Conservation (phyloP, 129 eudicot species). For the Centella asiatica region DNA sequence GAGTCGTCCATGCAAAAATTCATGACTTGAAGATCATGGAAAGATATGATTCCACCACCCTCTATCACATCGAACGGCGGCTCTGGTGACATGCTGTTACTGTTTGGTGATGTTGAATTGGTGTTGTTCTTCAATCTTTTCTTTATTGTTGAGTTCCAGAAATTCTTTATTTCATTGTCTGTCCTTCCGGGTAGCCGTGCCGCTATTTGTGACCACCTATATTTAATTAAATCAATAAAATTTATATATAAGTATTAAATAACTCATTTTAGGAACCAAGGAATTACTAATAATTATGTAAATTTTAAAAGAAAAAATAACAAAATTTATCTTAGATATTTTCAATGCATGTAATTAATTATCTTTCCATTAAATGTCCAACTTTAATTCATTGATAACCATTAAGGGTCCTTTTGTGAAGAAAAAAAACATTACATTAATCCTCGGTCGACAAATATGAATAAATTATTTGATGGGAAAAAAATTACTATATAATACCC, state of each 20-base stretch:
- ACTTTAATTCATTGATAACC: no score
- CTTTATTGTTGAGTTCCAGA: constrained; percentile 81
- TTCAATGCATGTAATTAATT: no score
- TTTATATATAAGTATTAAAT: no score
- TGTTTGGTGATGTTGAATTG: constrained; percentile 42
- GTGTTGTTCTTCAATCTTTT: constrained; percentile 48
- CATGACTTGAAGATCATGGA: constrained; percentile 48
- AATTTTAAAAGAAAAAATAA: no score
- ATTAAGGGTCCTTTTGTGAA: no score
- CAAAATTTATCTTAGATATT: no score
- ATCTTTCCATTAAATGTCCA: no score
- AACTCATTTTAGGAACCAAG: not conserved
- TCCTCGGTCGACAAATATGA: no score
- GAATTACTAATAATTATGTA: not conserved
- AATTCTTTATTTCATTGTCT: constrained; percentile 83
- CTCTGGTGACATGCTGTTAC: constrained; percentile 34
- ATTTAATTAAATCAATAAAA: not conserved
- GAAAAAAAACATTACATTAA: no score
- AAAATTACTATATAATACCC: no score
- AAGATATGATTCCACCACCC: constrained; percentile 27
- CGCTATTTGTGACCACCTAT: constrained; percentile 87
- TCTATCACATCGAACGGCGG: constrained; percentile 6
- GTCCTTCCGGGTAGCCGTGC: constrained; percentile 83
- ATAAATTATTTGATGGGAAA: no score
- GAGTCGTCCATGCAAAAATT: constrained; percentile 49